Evolutionary conservation across 2,329 filamentous ascomycete species (phyloP).

Genomic region (Neophaeococcomyces aloes): DNA sequence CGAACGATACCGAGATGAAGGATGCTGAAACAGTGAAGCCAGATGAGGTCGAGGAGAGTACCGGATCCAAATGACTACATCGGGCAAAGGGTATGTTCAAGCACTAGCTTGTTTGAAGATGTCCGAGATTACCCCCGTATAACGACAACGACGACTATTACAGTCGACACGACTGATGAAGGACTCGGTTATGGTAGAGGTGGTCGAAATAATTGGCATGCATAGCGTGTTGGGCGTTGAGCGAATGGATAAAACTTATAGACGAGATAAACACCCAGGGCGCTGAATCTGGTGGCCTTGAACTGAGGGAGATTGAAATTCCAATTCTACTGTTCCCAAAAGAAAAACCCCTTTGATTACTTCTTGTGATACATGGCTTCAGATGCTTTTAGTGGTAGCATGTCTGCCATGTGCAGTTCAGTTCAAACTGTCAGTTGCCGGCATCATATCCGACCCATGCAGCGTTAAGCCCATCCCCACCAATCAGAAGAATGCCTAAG

Average conservation of each 20-base stretch:
- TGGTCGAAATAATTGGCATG: not conserved
- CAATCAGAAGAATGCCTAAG: too few relatives aligned
- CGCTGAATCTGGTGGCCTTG: not conserved
- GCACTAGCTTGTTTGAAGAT: not conserved
- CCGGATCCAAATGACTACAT: conserved; percentile 6
- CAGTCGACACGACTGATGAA: not conserved
- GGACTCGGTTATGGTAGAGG: not conserved
- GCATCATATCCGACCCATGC: too few relatives aligned
- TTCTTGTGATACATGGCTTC: not conserved
- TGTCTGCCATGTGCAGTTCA: too few relatives aligned
- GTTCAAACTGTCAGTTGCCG: too few relatives aligned
- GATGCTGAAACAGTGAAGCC: conserved; percentile 40
- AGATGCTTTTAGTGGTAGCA: too few relatives aligned
- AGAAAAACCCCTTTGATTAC: too few relatives aligned
- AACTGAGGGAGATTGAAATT: not conserved
- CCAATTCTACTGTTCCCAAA: too few relatives aligned
- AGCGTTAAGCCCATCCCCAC: too few relatives aligned
- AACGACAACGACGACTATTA: not conserved
- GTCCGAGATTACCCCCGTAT: too few relatives aligned
- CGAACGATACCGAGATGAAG: conserved; percentile 48
- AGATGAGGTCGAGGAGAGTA: conserved; percentile 23
- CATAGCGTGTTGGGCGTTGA: conserved; percentile 5
- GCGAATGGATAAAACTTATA: not conserved
- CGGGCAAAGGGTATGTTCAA: conserved; percentile 6
- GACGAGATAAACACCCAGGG: too few relatives aligned